Evolutionary conservation across 2,329 filamentous ascomycete species (phyloP), one percentile per base, ranked within the genome.

Genomic region (Metarhizium guizhouense): DNA sequence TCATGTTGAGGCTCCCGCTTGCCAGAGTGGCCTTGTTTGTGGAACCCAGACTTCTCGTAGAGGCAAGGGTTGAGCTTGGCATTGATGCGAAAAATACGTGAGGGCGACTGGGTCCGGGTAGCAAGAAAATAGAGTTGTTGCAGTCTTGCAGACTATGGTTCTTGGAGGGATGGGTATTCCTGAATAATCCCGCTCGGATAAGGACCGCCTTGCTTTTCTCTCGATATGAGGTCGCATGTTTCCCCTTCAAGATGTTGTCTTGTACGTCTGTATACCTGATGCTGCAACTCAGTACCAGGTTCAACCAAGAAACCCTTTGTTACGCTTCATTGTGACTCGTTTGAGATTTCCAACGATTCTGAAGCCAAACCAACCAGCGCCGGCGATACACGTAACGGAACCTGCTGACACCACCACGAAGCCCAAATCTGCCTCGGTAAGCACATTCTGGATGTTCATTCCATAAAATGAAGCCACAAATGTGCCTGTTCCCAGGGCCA

Each of bases 381-480:
- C n/a, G 13, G 13, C n/a, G 4, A 45, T n/a, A 16, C 42, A 45
- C 42, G n/a, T 16, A 18, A 45, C 42, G n/a, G 42, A 45, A 7
- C 6, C 42, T 7, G n/a, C n/a, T 3, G 42, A 16, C 42, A 97
- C 85, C 54, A 83, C 82, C 51, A 79, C 80, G 69, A 97, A 96
- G 8, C 92, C 93, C 70, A 89, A 81, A 70, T 90, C 82, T 2
- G 88, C 91, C 68, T 96, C 92, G 75, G 97, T 94, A 63, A 97
- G 90, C 72, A 96, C 96, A 72, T 96, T 97, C 69, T 96, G 94
- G 61, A 97, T 76, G 74, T 97, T 97, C 91, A 96, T 96, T 64
- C 93, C 93, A 77, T 97, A 97, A n/a, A 97, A 84, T 20, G 91
- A 91, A 10, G 93, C 94, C 65, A 96, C 81, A 67, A 97, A 94